A percentile compares a stretch with the other conserved stretches of the same genome.
Conservation (phyloP, 805 yeast genomes). For the Candida endomychidarum region DNA sequence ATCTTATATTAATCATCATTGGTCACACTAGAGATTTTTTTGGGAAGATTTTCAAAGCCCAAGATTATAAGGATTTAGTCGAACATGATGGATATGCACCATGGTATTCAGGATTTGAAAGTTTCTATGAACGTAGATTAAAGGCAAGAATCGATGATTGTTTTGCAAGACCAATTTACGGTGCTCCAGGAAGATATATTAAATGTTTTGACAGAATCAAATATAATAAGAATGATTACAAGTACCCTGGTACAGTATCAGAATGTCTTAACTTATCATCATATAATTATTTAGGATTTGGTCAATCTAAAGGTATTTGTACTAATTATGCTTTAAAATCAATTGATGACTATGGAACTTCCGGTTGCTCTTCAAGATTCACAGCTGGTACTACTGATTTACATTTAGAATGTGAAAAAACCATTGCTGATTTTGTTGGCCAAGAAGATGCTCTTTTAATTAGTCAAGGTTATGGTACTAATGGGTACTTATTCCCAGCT, state of each 20-base stretch:
- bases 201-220: slow-evolving; percentile 76
- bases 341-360: slow-evolving; percentile 70
- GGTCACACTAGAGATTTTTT: slow-evolving; percentile 92
- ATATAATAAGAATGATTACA: slow-evolving; percentile 60
- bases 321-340: slow-evolving; percentile 71
- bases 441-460: slow-evolving; percentile 84
- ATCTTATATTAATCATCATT: slow-evolving; percentile 76
- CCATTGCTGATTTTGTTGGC: slow-evolving; percentile 84
- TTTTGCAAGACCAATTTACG: slow-evolving; percentile 93
- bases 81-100: slow-evolving; percentile 93
- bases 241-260: slow-evolving; percentile 71
- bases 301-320: slow-evolving; percentile 90
- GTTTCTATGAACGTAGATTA: slow-evolving; percentile 89
- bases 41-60: slow-evolving; percentile 71
- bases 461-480: slow-evolving; percentile 96
- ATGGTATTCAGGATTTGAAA: slow-evolving; percentile 90
- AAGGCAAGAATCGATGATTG: slow-evolving; percentile 91
- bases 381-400: slow-evolving; percentile 74
- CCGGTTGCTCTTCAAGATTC: slow-evolving; percentile 76
- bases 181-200: slow-evolving; percentile 93
- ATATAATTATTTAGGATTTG: slow-evolving; percentile 95
- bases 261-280: slow-evolving; percentile 85
- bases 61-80: slow-evolving; percentile 61
- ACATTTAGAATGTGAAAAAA: slow-evolving; percentile 70
- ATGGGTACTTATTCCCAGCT: slow-evolving; percentile 81